phyloP scores from a whole-genome alignment of 176 grass and related monocot genomes.

The Ensete glaucum region DNA sequence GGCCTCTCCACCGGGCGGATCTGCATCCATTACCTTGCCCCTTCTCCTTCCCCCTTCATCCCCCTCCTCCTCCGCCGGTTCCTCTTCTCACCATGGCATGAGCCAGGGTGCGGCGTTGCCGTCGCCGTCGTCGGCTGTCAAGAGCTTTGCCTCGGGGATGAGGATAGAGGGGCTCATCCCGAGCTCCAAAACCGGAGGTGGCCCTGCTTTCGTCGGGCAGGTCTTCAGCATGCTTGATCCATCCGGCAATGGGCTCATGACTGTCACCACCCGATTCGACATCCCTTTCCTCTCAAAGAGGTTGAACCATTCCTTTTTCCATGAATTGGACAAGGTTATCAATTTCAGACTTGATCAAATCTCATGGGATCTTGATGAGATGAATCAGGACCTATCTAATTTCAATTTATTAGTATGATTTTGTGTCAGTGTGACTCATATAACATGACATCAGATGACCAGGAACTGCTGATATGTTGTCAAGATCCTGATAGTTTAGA shows the following conservation, averaged over 20 bases:
- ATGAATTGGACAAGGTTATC: too few species aligned
- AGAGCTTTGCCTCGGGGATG: constrained; percentile 27
- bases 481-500: background rate
- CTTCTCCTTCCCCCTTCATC: constrained; percentile 7
- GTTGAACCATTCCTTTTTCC: constrained; percentile 19
- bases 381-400: background rate
- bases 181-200: constrained; percentile 26
- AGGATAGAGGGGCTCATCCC: constrained; percentile 34
- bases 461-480: background rate
- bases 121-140: constrained; percentile 15
- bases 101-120: background rate
- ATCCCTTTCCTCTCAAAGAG: constrained; percentile 73
- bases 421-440: background rate
- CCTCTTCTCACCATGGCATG: constrained; percentile 6
- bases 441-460: background rate
- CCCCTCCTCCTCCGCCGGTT: background rate
- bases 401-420: background rate
- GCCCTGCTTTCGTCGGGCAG: constrained; percentile 78
- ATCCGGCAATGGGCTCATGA: constrained; percentile 92
- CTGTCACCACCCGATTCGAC: constrained; percentile 66
- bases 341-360: too few species aligned
- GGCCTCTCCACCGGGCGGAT: background rate
- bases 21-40: constrained; percentile 2
- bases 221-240: constrained; percentile 95
- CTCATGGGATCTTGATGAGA: background rate